Base-by-base conservation (phyloP, 1,284 basidiomycete genomes). In the Tilletia caries region DNA sequence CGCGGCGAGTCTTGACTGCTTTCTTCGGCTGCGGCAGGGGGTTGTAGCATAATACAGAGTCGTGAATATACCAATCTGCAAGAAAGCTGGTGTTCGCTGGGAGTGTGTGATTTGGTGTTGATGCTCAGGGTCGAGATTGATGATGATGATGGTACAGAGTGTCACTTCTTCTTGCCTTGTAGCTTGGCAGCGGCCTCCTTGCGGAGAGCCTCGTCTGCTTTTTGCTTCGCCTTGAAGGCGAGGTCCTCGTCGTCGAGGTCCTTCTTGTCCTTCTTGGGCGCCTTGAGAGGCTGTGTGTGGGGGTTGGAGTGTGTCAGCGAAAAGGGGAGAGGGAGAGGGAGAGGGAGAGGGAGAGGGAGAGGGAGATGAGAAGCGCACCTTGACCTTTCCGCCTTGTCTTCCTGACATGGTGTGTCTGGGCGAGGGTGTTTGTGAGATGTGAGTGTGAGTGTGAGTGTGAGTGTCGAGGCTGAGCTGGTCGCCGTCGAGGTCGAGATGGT, bases 201-300 rank as follows among this genome's bases (percentile, higher is more conserved):
- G 29, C 69, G 64, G 13, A 27, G 48, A 1, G 69, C 69, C 48
- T 70, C 69, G 34, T 70, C 69, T 23, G 46, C 54, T 46, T 64
- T 67, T 58, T 70, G 69, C 69, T 70, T 70, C n/a, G 34, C 44
- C 54, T 70, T 70, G 65, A 70, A 70, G 12, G 69, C 69, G 8
- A 68, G n/a, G 48, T 70, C 69, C 20, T 70, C 52, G 10, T 65
- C 64, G 46, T 67, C 69, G 32, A 67, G 46, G n/a, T 70, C 69
- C 62, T 54, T 67, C 32, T 67, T 34, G 27, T 65, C 27, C 69
- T 70, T 70, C 62, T 70, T 70, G 65, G 69, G 48, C 32, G 44
- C 43, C 65, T 70, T 70, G 25, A 70, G 66, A 13, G 69, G 69
- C 67, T 68, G 58, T 34, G n/a, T n/a, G n/a, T n/a, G n/a, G n/a